phyloP scores from a whole-genome alignment of 2,329 filamentous ascomycete genomes.

The Tympanopsis confertula region DNA sequence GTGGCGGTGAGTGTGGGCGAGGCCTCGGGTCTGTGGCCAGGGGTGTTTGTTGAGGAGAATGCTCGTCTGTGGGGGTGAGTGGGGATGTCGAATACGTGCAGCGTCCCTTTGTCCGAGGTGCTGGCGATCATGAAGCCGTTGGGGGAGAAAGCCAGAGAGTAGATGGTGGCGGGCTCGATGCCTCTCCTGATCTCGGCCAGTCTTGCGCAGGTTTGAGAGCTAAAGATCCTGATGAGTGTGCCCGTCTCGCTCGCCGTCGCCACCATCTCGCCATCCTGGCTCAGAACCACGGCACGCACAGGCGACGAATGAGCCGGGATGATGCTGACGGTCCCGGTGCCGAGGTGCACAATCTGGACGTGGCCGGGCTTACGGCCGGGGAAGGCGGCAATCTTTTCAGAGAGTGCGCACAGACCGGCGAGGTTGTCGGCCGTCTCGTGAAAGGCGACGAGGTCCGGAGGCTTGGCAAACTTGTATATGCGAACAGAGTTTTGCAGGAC shows the following conservation, averaged over 20 bases:
- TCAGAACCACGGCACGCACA: constrained; percentile 69
- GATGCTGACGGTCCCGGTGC: constrained; percentile 75
- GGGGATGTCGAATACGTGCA: constrained; percentile 86
- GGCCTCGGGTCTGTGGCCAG: constrained; percentile 5
- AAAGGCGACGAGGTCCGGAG: constrained; percentile 56
- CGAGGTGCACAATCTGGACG: constrained; percentile 73
- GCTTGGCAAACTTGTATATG: constrained; percentile 67
- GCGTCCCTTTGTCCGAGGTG: constrained; percentile 90
- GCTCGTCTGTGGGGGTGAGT: background rate
- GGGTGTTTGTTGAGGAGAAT: constrained; percentile 28
- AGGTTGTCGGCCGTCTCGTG: constrained; percentile 84
- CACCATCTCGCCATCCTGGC: constrained; percentile 66
- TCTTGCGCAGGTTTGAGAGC: constrained; percentile 67
- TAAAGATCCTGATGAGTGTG: constrained; percentile 78
- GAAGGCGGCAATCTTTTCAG: constrained; percentile 64
- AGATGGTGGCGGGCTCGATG: constrained; percentile 77
- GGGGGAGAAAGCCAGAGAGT: constrained; percentile 78
- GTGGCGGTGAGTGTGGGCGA: constrained; percentile 4
- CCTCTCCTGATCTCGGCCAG: constrained; percentile 78
- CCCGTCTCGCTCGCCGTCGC: constrained; percentile 87
- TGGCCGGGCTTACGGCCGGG: constrained; percentile 81
- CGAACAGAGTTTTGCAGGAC: constrained; percentile 75
- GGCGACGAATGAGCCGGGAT: constrained; percentile 78
- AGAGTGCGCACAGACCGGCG: constrained; percentile 68
- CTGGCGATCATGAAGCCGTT: constrained; percentile 71